Conservation (phyloP, 164 flowering plant genomes). For the Saururus chinensis region DNA sequence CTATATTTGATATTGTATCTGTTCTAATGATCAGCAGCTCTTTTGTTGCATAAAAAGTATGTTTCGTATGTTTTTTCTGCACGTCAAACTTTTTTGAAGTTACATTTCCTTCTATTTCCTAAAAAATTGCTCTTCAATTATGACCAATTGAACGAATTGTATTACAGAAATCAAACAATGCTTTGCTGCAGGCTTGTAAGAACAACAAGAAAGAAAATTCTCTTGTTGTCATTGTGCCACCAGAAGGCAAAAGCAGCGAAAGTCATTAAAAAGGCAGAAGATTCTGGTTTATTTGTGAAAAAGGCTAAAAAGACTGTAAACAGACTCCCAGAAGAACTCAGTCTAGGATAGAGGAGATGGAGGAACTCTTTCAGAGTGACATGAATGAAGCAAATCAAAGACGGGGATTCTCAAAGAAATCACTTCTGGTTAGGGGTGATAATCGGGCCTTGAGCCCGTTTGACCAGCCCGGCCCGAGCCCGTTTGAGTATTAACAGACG, state of each 20-base stretch:
- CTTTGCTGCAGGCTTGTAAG: conserved; percentile 26
- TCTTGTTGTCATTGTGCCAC: conserved; percentile 67
- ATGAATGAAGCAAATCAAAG: conserved; percentile 60
- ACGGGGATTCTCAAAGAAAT: conserved; percentile 15
- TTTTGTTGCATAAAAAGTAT: too few relatives aligned
- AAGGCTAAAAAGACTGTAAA: conserved; percentile 29
- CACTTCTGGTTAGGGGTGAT: too few relatives aligned
- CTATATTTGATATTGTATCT: too few relatives aligned
- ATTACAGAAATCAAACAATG: background rate
- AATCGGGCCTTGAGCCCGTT: too few relatives aligned
- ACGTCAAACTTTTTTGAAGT: too few relatives aligned
- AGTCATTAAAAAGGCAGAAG: conserved; percentile 55
- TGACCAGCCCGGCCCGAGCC: too few relatives aligned
- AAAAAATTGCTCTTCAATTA: too few relatives aligned
- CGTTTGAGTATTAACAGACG: too few relatives aligned
- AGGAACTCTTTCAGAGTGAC: conserved; percentile 66
- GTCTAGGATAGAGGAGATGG: conserved; percentile 68
- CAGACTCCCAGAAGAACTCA: conserved; percentile 28
- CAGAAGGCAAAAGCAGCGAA: conserved; percentile 76
- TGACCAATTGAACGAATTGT: too few relatives aligned
- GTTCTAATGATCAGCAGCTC: too few relatives aligned
- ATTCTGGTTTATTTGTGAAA: conserved; percentile 46
- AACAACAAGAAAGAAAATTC: conserved; percentile 52
- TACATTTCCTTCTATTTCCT: too few relatives aligned
- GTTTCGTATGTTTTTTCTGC: too few relatives aligned